Conservation (phyloP, 1,284 basidiomycete species). For the Caloboletus inedulis region DNA sequence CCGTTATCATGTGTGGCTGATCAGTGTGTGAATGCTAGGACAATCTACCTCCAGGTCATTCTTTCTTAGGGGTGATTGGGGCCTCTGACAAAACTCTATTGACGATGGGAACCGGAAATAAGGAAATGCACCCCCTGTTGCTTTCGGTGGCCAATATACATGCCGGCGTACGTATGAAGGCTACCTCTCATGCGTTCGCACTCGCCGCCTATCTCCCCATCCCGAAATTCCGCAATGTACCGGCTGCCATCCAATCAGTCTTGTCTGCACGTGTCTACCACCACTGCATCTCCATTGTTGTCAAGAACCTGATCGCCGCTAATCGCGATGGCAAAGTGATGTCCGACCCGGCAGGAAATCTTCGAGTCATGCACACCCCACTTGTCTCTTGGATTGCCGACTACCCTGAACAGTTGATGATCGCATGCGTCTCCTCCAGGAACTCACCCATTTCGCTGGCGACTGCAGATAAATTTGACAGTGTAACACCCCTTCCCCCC, state of each 20-base stretch:
- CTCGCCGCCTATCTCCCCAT: slow-evolving; percentile 9
- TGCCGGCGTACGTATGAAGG: slow-evolving; percentile 9
- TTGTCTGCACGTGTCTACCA: not conserved
- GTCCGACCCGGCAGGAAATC: not conserved
- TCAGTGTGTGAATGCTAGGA: too few relatives aligned
- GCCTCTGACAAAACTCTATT: slow-evolving; percentile 15
- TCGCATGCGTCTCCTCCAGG: too few relatives aligned
- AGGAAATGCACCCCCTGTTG: slow-evolving; percentile 16
- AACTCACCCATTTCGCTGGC: too few relatives aligned
- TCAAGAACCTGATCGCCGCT: too few relatives aligned
- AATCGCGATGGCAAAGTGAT: not conserved
- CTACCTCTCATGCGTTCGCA: slow-evolving; percentile 6
- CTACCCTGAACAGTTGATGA: not conserved
- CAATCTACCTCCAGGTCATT: too few relatives aligned
- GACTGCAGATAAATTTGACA: too few relatives aligned
- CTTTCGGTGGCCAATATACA: slow-evolving; percentile 17
- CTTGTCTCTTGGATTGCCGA: not conserved
- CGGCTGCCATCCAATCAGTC: not conserved
- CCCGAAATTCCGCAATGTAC: slow-evolving; percentile 6
- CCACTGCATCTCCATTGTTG: not conserved
- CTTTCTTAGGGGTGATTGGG: too few relatives aligned
- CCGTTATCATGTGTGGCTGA: too few relatives aligned
- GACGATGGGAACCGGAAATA: not conserved
- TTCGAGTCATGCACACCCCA: not conserved
- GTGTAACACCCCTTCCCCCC: too few relatives aligned